Conservation (phyloP, 257 asterid species). For the Anisodus tanguticus region DNA sequence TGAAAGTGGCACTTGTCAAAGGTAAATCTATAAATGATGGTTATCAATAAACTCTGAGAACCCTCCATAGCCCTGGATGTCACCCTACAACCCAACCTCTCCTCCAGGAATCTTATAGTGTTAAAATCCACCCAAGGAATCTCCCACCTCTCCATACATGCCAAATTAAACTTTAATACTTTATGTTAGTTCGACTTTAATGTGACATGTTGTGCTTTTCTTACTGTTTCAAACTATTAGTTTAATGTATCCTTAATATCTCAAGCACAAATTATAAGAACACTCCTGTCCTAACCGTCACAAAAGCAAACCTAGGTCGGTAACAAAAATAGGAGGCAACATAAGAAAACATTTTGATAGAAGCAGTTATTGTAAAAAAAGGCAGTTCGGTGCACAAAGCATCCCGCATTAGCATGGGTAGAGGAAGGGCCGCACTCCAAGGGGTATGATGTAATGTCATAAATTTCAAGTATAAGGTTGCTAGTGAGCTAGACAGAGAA, state of each 20-base stretch:
- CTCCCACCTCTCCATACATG: no score
- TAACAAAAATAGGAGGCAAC: neutral
- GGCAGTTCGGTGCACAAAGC: no score
- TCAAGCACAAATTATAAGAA: conserved; percentile 17
- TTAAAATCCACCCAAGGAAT: no score
- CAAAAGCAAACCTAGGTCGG: neutral
- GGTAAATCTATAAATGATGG: no score
- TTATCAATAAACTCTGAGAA: no score
- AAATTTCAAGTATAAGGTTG: neutral
- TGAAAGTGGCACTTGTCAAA: no score
- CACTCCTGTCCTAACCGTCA: neutral
- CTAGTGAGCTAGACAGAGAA: neutral
- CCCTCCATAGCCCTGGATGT: no score
- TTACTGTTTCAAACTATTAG: neutral
- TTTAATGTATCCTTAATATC: neutral
- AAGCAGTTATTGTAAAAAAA: neutral
- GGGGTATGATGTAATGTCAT: neutral
- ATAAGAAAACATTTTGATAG: neutral
- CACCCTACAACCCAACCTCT: no score
- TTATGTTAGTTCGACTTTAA: neutral
- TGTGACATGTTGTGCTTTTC: neutral
- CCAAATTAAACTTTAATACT: conserved; percentile 12
- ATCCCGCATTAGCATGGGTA: no score
- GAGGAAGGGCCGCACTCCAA: no score
- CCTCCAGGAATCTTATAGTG: no score